phyloP scores from a whole-genome alignment of 768 basidiomycete genomes.

The Strobilomyces confusus region DNA sequence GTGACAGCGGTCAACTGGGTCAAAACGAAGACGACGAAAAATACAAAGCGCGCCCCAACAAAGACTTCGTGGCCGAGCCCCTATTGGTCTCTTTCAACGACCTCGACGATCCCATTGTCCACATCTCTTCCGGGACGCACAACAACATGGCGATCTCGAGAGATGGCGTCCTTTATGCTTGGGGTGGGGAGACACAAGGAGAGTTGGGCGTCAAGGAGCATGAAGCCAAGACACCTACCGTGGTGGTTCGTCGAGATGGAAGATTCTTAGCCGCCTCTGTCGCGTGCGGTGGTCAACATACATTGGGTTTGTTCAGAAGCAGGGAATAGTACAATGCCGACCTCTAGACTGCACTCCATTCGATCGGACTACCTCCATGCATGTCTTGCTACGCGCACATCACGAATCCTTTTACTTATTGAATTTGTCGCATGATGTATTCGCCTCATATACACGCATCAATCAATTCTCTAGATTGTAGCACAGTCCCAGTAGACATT shows the following conservation, averaged over 20 bases:
- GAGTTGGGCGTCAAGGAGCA: conserved; percentile 66
- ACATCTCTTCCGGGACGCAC: conserved; percentile 65
- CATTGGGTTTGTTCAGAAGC: conserved; percentile 66
- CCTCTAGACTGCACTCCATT: conserved; percentile 12
- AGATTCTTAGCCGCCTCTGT: conserved; percentile 48
- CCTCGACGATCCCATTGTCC: conserved; percentile 56
- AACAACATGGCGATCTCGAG: conserved; percentile 68
- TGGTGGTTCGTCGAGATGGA: conserved; percentile 69
- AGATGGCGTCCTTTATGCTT: conserved; percentile 66
- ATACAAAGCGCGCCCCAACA: conserved; percentile 47
- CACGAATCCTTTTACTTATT: conserved; percentile 15
- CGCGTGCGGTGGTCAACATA: conserved; percentile 78
- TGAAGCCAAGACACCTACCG: conserved; percentile 59
- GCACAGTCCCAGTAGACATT: neutral
- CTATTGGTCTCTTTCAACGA: conserved; percentile 63
- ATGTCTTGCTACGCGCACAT: conserved; percentile 13
- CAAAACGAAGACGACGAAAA: conserved; percentile 64
- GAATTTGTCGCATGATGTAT: conserved; percentile 16
- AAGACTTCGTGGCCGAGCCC: conserved; percentile 64
- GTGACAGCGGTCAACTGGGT: conserved; percentile 82
- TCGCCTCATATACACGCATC: conserved; percentile 12
- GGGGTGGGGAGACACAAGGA: conserved; percentile 77
- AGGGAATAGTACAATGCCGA: conserved; percentile 34
- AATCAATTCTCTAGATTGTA: conserved; percentile 8
- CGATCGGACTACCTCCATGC: conserved; percentile 18